Percentiles rank a stretch among this genome's conserved stretches.
These are phyloP conservation scores for Hypoxylon rickii DNA, from an alignment of 495 filamentous ascomycete species.

Conservation along the genomic window DNA sequence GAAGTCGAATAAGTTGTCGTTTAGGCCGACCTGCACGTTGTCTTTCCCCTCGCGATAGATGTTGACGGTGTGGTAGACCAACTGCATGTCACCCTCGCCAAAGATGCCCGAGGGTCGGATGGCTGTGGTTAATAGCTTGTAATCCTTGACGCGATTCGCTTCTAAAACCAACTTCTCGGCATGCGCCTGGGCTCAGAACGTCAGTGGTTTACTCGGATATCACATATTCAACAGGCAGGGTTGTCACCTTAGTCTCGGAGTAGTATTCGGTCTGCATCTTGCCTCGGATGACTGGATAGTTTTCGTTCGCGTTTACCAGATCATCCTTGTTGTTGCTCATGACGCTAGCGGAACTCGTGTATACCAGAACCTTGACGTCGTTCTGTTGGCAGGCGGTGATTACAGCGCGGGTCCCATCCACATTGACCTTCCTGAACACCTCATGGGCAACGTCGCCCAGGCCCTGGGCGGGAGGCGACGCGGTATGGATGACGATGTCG, in stretches of 20 bases:
- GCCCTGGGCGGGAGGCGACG: conserved; percentile 66
- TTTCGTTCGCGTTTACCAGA: conserved; percentile 87
- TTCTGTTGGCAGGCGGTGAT: conserved; percentile 74
- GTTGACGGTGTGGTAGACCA: conserved; percentile 64
- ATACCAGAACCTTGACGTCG: conserved; percentile 89
- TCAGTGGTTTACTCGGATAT: not conserved
- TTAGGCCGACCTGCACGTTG: conserved; percentile 82
- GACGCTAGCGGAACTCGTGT: conserved; percentile 89
- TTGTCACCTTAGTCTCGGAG: conserved; percentile 76
- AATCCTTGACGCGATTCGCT: conserved; percentile 74
- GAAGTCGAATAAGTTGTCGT: conserved; percentile 88
- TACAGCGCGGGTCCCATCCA: conserved; percentile 81
- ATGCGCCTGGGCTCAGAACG: conserved; percentile 65
- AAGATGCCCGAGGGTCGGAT: conserved; percentile 90
- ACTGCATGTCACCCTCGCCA: conserved; percentile 81
- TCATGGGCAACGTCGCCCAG: conserved; percentile 55
- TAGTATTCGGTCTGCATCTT: conserved; percentile 84
- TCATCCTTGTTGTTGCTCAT: conserved; percentile 80
- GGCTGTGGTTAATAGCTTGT: conserved; percentile 71
- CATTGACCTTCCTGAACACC: conserved; percentile 84
- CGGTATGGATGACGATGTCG: conserved; percentile 93
- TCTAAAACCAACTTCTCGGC: conserved; percentile 84
- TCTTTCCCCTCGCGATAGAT: conserved; percentile 68
- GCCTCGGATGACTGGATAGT: conserved; percentile 76
- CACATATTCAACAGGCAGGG: conserved; percentile 2